Percentiles rank a stretch among this genome's conserved stretches.
phyloP scores from a whole-genome alignment of 176 grass and related monocot genomes.

The Rhynchospora tenuis region DNA sequence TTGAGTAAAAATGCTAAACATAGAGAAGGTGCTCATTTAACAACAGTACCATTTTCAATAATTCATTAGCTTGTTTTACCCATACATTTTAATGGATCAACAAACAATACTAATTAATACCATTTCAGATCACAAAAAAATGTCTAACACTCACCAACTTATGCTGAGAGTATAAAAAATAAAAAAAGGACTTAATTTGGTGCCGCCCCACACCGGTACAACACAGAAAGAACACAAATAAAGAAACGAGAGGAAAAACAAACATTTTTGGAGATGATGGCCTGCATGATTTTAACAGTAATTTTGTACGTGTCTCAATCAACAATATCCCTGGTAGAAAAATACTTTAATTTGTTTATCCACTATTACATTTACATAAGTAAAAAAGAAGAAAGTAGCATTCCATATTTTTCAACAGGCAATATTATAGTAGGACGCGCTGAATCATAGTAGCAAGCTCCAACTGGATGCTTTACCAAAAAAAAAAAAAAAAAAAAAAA shows the following conservation, averaged over 20 bases:
- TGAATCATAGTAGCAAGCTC: no score
- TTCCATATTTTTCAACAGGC: no score
- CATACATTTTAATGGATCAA: background rate
- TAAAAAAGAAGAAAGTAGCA: no score
- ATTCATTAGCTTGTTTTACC: background rate
- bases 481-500: no score
- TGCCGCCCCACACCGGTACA: background rate
- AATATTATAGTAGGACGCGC: no score
- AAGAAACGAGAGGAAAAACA: constrained; percentile 23
- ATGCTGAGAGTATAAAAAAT: background rate
- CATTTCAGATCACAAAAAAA: background rate
- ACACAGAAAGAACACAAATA: background rate
- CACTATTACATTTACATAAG: background rate
- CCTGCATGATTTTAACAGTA: constrained; percentile 64
- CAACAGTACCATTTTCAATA: background rate
- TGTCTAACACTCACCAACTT: background rate
- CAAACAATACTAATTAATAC: background rate
- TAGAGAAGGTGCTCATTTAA: background rate
- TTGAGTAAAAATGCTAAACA: background rate
- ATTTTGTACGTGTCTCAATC: constrained; percentile 13
- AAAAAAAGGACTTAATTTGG: background rate
- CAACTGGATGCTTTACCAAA: no score
- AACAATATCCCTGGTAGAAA: constrained; percentile 47
- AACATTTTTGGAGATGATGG: constrained; percentile 68
- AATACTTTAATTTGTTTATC: constrained; percentile 42